Percentiles rank a stretch among this genome's conserved stretches.
Evolutionary conservation across 2,329 filamentous ascomycete genomes (phyloP).

Genomic region (Talaromyces amestolkiae): DNA sequence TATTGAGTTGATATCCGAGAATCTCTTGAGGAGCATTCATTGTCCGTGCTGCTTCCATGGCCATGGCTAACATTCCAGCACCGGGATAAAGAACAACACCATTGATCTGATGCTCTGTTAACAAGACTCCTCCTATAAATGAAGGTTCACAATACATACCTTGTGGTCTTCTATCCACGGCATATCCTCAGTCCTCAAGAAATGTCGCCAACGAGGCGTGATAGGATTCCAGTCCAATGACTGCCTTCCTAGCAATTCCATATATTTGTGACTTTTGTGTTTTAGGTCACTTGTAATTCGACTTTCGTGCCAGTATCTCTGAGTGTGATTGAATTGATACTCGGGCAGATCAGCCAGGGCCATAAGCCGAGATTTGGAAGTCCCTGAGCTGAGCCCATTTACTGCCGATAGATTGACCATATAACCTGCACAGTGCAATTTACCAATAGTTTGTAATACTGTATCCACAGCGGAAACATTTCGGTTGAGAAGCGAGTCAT

Average conservation of each 20-base stretch:
- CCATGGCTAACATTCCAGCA: conserved; percentile 31
- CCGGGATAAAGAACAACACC: conserved; percentile 32
- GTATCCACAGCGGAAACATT: not conserved
- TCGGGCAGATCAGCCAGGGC: conserved; percentile 25
- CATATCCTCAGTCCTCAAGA: conserved; percentile 29
- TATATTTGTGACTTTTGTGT: not conserved
- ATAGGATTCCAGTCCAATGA: conserved; percentile 24
- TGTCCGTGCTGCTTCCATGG: conserved; percentile 26
- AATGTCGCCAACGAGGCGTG: conserved; percentile 31
- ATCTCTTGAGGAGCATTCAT: not conserved
- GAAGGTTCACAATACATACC: conserved; percentile 17
- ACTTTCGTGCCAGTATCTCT: conserved; percentile 22
- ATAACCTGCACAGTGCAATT: not conserved
- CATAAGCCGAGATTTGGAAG: not conserved
- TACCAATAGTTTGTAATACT: not conserved
- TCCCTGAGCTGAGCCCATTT: not conserved
- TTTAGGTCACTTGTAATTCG: conserved; percentile 17
- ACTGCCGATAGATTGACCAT: not conserved
- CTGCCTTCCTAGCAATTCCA: conserved; percentile 18
- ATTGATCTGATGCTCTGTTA: conserved; percentile 19
- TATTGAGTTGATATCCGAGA: not conserved
- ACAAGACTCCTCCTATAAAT: not conserved
- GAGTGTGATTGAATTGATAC: conserved; percentile 25
- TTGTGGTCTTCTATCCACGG: conserved; percentile 36
- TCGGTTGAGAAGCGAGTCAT: not conserved